Base-by-base conservation (phyloP, 805 yeast species). In the Starmerella bacillaris region DNA sequence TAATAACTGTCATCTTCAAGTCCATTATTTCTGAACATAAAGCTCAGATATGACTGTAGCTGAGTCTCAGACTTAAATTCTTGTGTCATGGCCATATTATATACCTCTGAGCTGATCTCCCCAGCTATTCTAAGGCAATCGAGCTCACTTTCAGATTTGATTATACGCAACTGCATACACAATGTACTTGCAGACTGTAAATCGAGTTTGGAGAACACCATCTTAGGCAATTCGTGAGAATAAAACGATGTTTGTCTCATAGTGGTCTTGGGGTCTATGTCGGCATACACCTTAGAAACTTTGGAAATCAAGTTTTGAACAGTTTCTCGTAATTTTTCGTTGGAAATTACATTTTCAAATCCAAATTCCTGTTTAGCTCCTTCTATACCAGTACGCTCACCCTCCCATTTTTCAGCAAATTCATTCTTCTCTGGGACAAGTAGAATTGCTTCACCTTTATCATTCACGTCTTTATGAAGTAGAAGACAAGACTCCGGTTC, bases 391-490 rank as follows among this genome's bases (percentile, higher is more conserved):
- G 92, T 76, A 47, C 92, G 68, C 30, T 70, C 74, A 9, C 99
- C 99, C 47, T 86, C 95, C 99, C 99, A 89, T 43, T 76, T 70
- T 56, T 89, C 98, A 17, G 68, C 70, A 33, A 63, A 64, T 4
- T 71, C 67, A 51, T 84, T 78, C 51, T 77, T 76, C 12, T 82
- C 83, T 3, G 83, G 94, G 3, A 86, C 93, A 33, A 83, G 59
- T 75, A 89, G 67, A 46, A 79, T 86, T 11, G 18, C 17, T 44
- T 78, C 68, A 6, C 66, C 53, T 24, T 70, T 61, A 34, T 38
- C 37, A 21, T 27, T 21, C 8, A 36, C 21, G 58, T 38, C 64
- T 57, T 36, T 63, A 61, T 24, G 60, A 57, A 28, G 72, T 53
- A 42, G 70, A 68, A 41, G 74, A 67, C 54, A 51, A 0, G 92